These are phyloP conservation scores for Pichia ethanolica DNA, from an alignment of 805 yeast genomes.

Conservation along the genomic window DNA sequence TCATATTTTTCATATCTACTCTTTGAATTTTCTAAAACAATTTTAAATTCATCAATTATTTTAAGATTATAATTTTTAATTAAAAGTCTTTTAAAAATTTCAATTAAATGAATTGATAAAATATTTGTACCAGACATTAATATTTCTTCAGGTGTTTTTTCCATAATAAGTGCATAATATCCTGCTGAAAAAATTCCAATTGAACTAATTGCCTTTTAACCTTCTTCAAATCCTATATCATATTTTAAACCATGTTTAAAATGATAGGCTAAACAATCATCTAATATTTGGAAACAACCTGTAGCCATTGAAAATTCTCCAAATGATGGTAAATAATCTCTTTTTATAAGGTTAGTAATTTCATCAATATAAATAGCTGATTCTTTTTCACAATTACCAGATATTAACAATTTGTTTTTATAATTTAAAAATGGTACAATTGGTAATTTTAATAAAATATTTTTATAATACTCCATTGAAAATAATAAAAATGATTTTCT, in stretches of 20 bases:
- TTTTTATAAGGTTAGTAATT: constrained; percentile 4
- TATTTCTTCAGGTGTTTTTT: neutral
- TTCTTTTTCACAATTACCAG: constrained; percentile 6
- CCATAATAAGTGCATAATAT: constrained; percentile 8
- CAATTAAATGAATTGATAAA: constrained; percentile 1
- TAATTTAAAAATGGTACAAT: constrained; percentile 2
- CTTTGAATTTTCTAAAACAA: constrained; percentile 1
- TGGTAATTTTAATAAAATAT: constrained; percentile 6
- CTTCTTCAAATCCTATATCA: constrained; percentile 4
- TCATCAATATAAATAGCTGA: constrained; percentile 1
- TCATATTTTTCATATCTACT: neutral
- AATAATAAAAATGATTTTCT: constrained; percentile 5
- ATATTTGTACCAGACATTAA: neutral
- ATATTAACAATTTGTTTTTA: constrained; percentile 3
- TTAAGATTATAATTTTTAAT: neutral
- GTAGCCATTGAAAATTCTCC: neutral
- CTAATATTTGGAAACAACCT: constrained; percentile 5
- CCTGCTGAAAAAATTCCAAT: constrained; percentile 11
- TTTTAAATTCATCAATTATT: constrained; percentile 5
- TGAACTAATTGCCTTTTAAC: constrained; percentile 3
- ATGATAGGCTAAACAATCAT: constrained; percentile 8
- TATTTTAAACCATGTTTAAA: constrained; percentile 6
- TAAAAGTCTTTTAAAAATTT: constrained; percentile 3
- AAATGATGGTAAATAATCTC: constrained; percentile 4
- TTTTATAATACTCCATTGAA: constrained; percentile 8